Evolutionary conservation across 1,284 basidiomycete genomes (phyloP), one percentile per base, ranked within the genome.

Genomic region (Moesziomyces sp.): DNA sequence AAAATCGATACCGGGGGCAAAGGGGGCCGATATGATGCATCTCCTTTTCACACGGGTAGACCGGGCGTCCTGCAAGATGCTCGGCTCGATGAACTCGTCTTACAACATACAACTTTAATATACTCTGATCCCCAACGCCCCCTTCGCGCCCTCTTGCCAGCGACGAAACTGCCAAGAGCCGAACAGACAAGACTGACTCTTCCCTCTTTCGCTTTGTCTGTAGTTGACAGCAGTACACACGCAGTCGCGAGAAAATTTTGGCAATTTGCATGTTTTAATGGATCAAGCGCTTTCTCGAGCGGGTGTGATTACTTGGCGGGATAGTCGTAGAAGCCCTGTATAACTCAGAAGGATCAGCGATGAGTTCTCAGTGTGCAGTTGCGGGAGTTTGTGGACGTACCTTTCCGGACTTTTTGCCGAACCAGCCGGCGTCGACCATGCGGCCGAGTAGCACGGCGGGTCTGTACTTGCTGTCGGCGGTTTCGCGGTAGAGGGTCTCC

Each of bases 381-480:
- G 23, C n/a, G 26, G 9, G n/a, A 11, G 14, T 18, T 3, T 10
- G 10, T 3, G 21, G 28, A 67, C 74, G 24, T 59, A 77, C 77
- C 70, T 80, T 78, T 46, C 79, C 79, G 33, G 68, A 91, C 87
- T 95, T 97, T 87, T 89, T 91, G n/a, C 95, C 95, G 59, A 91
- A 88, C 93, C 93, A 97, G 43, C 92, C 92, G 18, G 95, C 96
- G 83, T 97, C 93, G 10, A 98, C 95, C 95, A 97, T 97, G 38
- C 93, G 88, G 76, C 94, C 92, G 11, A 98, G 88, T 24, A 98
- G 87, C 23, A 95, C 88, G 54, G 92, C 91, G 0, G 95, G 94
- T n/a, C 95, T 89, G 85, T 97, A 98, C 85, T 98, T 97, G n/a
- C 92, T 92, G 85, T 98, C 95, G 0, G 92, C 90, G 13, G 93